phyloP scores from a whole-genome alignment of 805 yeast species.

The Cyberlindnera galapagoensis region DNA sequence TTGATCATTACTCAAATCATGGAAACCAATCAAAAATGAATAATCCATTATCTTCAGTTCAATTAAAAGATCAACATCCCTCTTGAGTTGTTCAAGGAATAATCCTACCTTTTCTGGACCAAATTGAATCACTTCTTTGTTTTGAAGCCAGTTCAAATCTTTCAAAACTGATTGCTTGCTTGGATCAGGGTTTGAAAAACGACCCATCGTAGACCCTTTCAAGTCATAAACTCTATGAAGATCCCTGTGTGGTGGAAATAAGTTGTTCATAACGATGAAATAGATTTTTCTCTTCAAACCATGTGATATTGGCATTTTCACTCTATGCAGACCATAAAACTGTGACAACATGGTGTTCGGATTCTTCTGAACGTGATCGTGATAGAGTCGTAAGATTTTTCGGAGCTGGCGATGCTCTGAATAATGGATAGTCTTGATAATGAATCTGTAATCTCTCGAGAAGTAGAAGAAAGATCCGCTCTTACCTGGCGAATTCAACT shows the following conservation, averaged over 20 bases:
- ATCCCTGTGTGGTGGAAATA: slow-evolving; percentile 89
- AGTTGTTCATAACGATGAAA: slow-evolving; percentile 92
- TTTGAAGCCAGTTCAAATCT: slow-evolving; percentile 83
- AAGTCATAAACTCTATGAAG: slow-evolving; percentile 83
- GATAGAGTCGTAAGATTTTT: slow-evolving; percentile 65
- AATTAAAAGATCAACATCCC: slow-evolving; percentile 69
- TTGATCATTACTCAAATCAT: slow-evolving; percentile 60
- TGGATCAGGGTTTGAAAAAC: slow-evolving; percentile 40
- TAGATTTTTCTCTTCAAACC: slow-evolving; percentile 65
- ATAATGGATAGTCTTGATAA: slow-evolving; percentile 93
- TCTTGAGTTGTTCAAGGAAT: slow-evolving; percentile 62
- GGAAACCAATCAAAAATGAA: slow-evolving; percentile 82
- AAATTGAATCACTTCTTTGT: slow-evolving; percentile 55
- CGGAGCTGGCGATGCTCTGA: slow-evolving; percentile 84
- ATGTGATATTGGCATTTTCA: slow-evolving; percentile 67
- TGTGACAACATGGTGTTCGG: slow-evolving; percentile 92
- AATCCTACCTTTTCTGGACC: slow-evolving; percentile 62
- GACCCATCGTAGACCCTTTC: slow-evolving; percentile 88
- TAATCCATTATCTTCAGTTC: slow-evolving; percentile 91
- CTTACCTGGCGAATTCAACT: slow-evolving; percentile 93
- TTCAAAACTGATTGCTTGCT: slow-evolving; percentile 52
- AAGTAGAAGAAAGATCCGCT: slow-evolving; percentile 95
- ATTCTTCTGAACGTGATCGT: slow-evolving; percentile 70
- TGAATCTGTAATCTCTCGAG: slow-evolving; percentile 87
- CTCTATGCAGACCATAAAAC: slow-evolving; percentile 91